phyloP scores from a whole-genome alignment of 2,329 filamentous ascomycete genomes.

The Pseudopyricularia javanii region DNA sequence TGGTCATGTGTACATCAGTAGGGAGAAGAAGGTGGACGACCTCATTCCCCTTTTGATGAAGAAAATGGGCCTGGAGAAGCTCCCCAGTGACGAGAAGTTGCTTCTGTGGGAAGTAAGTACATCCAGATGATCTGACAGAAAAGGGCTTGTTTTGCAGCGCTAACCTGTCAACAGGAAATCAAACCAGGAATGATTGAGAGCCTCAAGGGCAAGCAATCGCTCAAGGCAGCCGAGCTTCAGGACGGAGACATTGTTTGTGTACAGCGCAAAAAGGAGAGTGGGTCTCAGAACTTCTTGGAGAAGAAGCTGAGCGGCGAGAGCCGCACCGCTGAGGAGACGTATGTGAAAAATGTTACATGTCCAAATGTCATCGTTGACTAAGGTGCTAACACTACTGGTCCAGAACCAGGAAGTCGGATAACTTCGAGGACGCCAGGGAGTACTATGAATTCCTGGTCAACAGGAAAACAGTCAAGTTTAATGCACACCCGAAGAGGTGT shows the following conservation, averaged over 20 bases:
- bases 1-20: conserved; percentile 77
- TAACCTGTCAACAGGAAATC: conserved; percentile 52
- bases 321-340: conserved; percentile 21
- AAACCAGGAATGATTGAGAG: conserved; percentile 95
- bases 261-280: conserved; percentile 47
- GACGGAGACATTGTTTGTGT: conserved; percentile 97
- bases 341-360: too few relatives aligned
- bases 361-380: too few relatives aligned
- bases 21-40: conserved; percentile 79
- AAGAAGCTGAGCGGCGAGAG: conserved; percentile 26
- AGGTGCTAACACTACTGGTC: background rate
- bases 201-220: conserved; percentile 80
- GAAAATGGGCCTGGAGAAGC: conserved; percentile 77
- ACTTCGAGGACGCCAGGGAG: conserved; percentile 59
- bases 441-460: conserved; percentile 93
- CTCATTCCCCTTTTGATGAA: conserved; percentile 65
- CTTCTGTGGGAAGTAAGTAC: conserved; percentile 64
- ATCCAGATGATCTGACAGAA: background rate
- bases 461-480: conserved; percentile 67
- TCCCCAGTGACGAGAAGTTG: conserved; percentile 47
- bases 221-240: conserved; percentile 87
- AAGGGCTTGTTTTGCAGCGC: background rate
- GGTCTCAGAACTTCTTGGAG: conserved; percentile 18
- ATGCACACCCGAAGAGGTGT: conserved; percentile 48
- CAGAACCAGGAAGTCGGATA: conserved; percentile 30